These are phyloP conservation scores for Lactarius deliciosus DNA, from an alignment of 768 basidiomycete species.

Conservation along the genomic window DNA sequence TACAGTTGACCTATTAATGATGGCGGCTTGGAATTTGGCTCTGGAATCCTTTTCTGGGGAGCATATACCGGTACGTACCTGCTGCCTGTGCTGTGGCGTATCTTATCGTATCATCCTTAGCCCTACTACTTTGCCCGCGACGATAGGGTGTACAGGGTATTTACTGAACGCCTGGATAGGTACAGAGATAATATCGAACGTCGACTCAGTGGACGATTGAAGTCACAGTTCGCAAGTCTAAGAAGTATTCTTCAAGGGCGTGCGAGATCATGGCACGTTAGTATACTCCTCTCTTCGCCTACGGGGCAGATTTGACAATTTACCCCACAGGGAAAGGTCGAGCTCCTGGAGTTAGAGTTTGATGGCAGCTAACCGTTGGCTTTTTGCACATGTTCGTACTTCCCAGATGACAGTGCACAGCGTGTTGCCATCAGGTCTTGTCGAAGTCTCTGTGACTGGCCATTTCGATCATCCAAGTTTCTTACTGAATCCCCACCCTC, in stretches of 20 bases:
- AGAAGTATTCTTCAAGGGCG: slow-evolving; percentile 23
- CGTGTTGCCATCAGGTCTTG: slow-evolving; percentile 3
- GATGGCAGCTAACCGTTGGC: slow-evolving; percentile 55
- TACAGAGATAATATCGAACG: slow-evolving; percentile 46
- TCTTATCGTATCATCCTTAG: slow-evolving; percentile 34
- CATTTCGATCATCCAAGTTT: slow-evolving; percentile 27
- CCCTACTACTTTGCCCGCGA: slow-evolving; percentile 94
- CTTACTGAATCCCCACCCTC: neutral
- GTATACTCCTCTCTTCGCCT: slow-evolving; percentile 5
- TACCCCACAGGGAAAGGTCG: slow-evolving; percentile 55
- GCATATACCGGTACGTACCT: slow-evolving; percentile 64
- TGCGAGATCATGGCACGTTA: slow-evolving; percentile 28
- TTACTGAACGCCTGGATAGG: slow-evolving; percentile 44
- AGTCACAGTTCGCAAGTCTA: slow-evolving; percentile 69
- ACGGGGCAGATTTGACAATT: slow-evolving; percentile 19
- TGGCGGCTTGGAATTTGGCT: slow-evolving; percentile 76
- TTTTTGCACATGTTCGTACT: slow-evolving; percentile 12
- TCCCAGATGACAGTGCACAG: neutral
- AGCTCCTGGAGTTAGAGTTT: slow-evolving; percentile 57
- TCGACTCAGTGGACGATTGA: slow-evolving; percentile 54
- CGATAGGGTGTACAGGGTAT: slow-evolving; percentile 76
- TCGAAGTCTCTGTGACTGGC: neutral
- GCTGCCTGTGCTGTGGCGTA: slow-evolving; percentile 5
- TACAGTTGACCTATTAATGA: slow-evolving; percentile 76
- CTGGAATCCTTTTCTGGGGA: slow-evolving; percentile 59